Conservation (phyloP, 345 rosid genomes). For the Lepidium didymum region DNA sequence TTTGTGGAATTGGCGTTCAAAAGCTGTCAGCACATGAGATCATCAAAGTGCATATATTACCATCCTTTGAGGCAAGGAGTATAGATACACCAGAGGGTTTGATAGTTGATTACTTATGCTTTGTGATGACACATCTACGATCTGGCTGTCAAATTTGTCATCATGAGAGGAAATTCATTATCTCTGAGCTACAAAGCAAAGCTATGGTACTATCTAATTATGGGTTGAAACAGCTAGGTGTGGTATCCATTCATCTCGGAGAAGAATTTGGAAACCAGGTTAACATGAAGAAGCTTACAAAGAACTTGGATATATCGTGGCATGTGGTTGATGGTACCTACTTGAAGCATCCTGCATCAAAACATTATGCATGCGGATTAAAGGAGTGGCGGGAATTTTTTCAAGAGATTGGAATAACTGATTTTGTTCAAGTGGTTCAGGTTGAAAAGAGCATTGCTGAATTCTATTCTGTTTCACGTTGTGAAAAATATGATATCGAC, state of each 20-base stretch:
- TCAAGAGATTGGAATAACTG: conserved; percentile 70
- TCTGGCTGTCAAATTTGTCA: conserved; percentile 62
- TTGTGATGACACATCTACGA: conserved; percentile 74
- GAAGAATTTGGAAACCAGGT: conserved; percentile 59
- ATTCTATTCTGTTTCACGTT: conserved; percentile 26
- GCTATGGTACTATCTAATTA: conserved; percentile 66
- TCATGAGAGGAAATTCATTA: conserved; percentile 51
- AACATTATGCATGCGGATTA: conserved; percentile 36
- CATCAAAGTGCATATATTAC: conserved; percentile 65
- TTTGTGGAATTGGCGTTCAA: conserved; percentile 63
- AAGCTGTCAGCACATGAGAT: conserved; percentile 88
- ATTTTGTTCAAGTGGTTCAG: conserved; percentile 77
- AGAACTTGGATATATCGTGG: conserved; percentile 51
- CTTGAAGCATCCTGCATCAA: conserved; percentile 61
- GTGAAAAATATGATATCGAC: conserved; percentile 27
- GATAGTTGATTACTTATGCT: conserved; percentile 73
- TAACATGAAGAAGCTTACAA: conserved; percentile 43
- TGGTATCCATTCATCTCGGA: conserved; percentile 62
- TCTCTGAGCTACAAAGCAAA: conserved; percentile 53
- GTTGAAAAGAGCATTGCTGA: conserved; percentile 55
- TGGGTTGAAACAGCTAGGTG: conserved; percentile 51
- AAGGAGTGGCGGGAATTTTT: conserved; percentile 75
- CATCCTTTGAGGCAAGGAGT: conserved; percentile 43
- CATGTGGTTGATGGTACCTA: conserved; percentile 64
- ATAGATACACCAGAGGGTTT: conserved; percentile 30